Evolutionary conservation across 2,329 filamentous ascomycete genomes (phyloP).

Genomic region (Madurella mycetomatis): DNA sequence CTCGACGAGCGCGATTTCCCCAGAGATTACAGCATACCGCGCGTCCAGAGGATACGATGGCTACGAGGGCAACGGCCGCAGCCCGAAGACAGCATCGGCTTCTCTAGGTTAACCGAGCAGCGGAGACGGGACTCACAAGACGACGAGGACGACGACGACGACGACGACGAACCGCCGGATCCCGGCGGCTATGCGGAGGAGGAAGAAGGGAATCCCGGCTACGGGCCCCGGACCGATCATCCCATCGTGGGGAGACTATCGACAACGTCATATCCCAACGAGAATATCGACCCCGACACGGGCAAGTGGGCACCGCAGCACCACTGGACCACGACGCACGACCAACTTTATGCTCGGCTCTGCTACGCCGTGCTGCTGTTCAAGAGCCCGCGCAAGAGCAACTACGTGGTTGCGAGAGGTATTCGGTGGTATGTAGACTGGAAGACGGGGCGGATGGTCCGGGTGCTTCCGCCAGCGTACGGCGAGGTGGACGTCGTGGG

Average conservation of each 20-base stretch:
- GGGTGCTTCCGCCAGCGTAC: constrained; percentile 51
- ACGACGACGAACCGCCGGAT: constrained; percentile 16
- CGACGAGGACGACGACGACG: constrained; percentile 15
- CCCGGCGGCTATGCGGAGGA: constrained; percentile 19
- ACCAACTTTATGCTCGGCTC: constrained; percentile 56
- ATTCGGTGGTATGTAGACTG: constrained; percentile 59
- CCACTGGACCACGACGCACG: constrained; percentile 51
- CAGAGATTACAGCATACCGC: constrained; percentile 57
- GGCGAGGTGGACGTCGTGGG: constrained; percentile 47
- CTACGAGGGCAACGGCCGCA: constrained; percentile 37
- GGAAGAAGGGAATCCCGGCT: constrained; percentile 13
- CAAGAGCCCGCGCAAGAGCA: constrained; percentile 53
- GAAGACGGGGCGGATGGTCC: constrained; percentile 51
- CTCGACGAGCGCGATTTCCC: constrained; percentile 67
- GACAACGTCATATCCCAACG: constrained; percentile 43
- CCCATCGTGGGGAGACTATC: constrained; percentile 38
- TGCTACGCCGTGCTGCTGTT: constrained; percentile 57
- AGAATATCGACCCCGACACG: constrained; percentile 43
- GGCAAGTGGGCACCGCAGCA: constrained; percentile 56
- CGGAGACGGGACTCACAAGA: constrained; percentile 14
- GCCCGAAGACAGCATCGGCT: constrained; percentile 24
- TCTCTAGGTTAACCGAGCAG: constrained; percentile 23
- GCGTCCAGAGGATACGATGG: constrained; percentile 51
- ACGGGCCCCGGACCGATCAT: constrained; percentile 16
- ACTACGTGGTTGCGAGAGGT: constrained; percentile 53